Conservation (phyloP, 345 rosid species). For the Mallotus nudiflorus region DNA sequence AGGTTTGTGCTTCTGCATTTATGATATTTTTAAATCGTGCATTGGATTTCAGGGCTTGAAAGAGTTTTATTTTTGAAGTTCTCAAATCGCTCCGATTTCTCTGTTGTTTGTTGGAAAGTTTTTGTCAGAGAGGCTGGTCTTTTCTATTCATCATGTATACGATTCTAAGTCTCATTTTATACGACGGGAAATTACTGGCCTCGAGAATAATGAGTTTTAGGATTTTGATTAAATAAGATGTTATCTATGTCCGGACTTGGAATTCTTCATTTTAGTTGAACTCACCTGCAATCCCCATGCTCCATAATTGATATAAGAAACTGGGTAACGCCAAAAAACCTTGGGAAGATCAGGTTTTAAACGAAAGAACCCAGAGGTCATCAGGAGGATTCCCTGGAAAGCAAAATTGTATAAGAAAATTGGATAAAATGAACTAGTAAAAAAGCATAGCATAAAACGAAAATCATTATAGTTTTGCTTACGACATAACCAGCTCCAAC, state of each 20-base stretch:
- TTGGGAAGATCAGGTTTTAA: constrained; percentile 46
- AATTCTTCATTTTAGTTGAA: neutral
- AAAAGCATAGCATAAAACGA: neutral
- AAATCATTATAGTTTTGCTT: constrained; percentile 17
- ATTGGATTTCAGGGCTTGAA: too few species aligned
- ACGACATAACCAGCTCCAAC: constrained; percentile 53
- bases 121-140: too few species aligned
- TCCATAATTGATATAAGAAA: constrained; percentile 48
- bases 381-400: constrained; percentile 45
- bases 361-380: constrained; percentile 54
- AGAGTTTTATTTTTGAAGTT: too few species aligned
- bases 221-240: neutral
- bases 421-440: neutral
- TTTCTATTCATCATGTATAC: too few species aligned
- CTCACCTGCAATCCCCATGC: constrained; percentile 58
- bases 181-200: too few species aligned
- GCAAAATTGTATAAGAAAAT: neutral
- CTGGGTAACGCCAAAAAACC: constrained; percentile 53
- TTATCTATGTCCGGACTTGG: neutral
- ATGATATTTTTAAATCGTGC: too few species aligned
- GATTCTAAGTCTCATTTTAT: too few species aligned
- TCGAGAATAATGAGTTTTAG: too few species aligned
- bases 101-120: too few species aligned
- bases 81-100: too few species aligned
- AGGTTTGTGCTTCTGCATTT: too few species aligned